Evolutionary conservation across 345 rosid genomes (phyloP).

Genomic region (Orychophragmus violaceus): DNA sequence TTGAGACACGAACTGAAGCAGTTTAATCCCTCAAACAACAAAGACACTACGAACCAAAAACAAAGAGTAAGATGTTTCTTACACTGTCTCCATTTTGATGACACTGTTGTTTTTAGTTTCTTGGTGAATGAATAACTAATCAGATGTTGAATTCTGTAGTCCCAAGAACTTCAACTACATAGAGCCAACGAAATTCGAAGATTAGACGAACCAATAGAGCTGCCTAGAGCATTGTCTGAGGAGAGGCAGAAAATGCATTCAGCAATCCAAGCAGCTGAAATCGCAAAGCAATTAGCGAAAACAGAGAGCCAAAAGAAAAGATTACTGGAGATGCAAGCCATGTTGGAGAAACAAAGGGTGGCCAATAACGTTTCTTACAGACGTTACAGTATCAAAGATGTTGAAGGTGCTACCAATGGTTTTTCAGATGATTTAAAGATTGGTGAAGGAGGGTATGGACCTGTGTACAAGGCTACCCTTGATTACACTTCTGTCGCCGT

Average conservation of each 20-base stretch:
- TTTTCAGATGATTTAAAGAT: slow-evolving; percentile 51
- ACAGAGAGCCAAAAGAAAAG: slow-evolving; percentile 44
- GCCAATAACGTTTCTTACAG: slow-evolving; percentile 26
- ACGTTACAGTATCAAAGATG: slow-evolving; percentile 51
- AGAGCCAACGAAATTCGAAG: slow-evolving; percentile 27
- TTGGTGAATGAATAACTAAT: neutral
- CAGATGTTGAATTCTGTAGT: slow-evolving; percentile 21
- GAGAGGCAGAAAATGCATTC: slow-evolving; percentile 36
- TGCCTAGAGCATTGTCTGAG: slow-evolving; percentile 34
- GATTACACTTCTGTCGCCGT: slow-evolving; percentile 59
- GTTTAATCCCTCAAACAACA: slow-evolving; percentile 32
- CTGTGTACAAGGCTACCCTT: slow-evolving; percentile 53
- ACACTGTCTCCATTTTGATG: neutral
- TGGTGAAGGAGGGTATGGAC: slow-evolving; percentile 91
- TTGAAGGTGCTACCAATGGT: slow-evolving; percentile 57
- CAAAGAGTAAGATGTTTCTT: slow-evolving; percentile 37
- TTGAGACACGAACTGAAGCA: slow-evolving; percentile 50
- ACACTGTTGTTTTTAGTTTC: neutral
- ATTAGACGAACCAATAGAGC: slow-evolving; percentile 33
- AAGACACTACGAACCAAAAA: slow-evolving; percentile 33
- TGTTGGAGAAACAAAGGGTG: slow-evolving; percentile 31
- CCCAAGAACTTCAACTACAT: slow-evolving; percentile 21
- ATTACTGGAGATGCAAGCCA: slow-evolving; percentile 38
- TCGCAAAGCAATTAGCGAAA: slow-evolving; percentile 32
- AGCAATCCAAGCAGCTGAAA: slow-evolving; percentile 41